Evolutionary conservation across 331 rosid genomes (phyloP).

Genomic region (Malus hybrid): DNA sequence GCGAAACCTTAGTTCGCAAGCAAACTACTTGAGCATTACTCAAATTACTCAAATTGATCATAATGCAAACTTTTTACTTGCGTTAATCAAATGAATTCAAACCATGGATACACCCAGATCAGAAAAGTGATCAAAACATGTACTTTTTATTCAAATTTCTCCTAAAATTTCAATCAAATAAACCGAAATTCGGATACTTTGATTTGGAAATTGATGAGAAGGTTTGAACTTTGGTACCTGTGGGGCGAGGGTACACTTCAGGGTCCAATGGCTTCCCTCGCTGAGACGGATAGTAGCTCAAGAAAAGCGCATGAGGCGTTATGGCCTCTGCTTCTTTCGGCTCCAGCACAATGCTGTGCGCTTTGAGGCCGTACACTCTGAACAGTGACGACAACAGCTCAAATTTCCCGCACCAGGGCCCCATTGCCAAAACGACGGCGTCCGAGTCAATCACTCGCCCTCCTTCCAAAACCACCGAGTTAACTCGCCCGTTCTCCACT

Average conservation of each 20-base stretch:
- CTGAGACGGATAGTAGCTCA: slow-evolving; percentile 31
- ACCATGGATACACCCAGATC: not conserved
- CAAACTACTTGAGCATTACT: not conserved
- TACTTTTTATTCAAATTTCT: not conserved
- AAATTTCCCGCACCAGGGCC: slow-evolving; percentile 77
- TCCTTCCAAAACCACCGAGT: slow-evolving; percentile 51
- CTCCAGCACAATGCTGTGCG: slow-evolving; percentile 74
- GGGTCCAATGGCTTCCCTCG: slow-evolving; percentile 60
- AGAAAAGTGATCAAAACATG: not conserved
- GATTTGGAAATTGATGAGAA: not conserved
- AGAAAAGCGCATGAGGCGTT: slow-evolving; percentile 77
- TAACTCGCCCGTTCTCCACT: slow-evolving; percentile 34
- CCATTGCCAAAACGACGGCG: slow-evolving; percentile 69
- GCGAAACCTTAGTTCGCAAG: not conserved
- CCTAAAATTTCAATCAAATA: not conserved
- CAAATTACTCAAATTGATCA: not conserved
- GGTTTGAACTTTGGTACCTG: slow-evolving; percentile 36
- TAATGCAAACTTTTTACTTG: not conserved
- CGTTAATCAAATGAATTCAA: not conserved
- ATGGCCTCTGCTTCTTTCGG: slow-evolving; percentile 47
- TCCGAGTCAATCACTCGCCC: slow-evolving; percentile 57
- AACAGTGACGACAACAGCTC: slow-evolving; percentile 47
- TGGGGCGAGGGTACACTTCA: slow-evolving; percentile 94
- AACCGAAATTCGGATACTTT: not conserved
- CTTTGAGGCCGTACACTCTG: slow-evolving; percentile 67